Evolutionary conservation across 2,329 filamentous ascomycete genomes (phyloP).

Genomic region (Lojkania enalia): DNA sequence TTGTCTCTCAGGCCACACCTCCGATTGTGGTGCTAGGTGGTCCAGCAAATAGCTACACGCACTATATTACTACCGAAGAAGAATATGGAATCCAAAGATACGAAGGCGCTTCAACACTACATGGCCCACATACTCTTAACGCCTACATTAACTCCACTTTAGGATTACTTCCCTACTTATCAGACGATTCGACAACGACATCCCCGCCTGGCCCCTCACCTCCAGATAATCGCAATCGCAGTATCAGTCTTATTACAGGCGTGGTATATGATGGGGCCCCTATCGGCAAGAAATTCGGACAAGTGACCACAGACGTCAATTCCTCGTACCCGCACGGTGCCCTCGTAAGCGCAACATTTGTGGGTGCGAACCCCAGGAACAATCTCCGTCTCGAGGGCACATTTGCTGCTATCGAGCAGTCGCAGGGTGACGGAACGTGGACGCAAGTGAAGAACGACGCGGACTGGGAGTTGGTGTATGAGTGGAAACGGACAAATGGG

Average conservation of each 20-base stretch:
- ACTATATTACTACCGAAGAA: constrained; percentile 78
- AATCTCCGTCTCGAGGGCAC: constrained; percentile 78
- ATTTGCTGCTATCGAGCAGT: constrained; percentile 74
- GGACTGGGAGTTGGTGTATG: constrained; percentile 83
- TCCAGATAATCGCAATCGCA: constrained; percentile 76
- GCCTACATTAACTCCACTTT: constrained; percentile 87
- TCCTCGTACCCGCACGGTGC: constrained; percentile 63
- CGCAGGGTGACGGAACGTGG: constrained; percentile 61
- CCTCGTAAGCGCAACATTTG: constrained; percentile 69
- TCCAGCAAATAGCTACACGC: constrained; percentile 87
- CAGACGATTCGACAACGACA: constrained; percentile 37
- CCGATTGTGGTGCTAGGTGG: constrained; percentile 79
- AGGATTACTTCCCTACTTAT: constrained; percentile 69
- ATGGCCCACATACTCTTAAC: constrained; percentile 77
- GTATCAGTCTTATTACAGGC: constrained; percentile 76
- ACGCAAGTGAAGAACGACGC: constrained; percentile 67
- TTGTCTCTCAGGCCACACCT: constrained; percentile 19
- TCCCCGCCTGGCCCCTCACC: constrained; percentile 63
- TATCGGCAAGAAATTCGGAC: constrained; percentile 70
- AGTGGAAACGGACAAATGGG: constrained; percentile 74
- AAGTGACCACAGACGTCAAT: constrained; percentile 60
- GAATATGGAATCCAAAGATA: constrained; percentile 86
- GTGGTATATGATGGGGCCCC: constrained; percentile 75
- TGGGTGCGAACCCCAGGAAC: constrained; percentile 88
- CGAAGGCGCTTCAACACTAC: constrained; percentile 91